Percentiles rank a stretch among this genome's conserved stretches.
Conservation (phyloP, 1,284 basidiomycete genomes). For the Irpex rosettiformis region DNA sequence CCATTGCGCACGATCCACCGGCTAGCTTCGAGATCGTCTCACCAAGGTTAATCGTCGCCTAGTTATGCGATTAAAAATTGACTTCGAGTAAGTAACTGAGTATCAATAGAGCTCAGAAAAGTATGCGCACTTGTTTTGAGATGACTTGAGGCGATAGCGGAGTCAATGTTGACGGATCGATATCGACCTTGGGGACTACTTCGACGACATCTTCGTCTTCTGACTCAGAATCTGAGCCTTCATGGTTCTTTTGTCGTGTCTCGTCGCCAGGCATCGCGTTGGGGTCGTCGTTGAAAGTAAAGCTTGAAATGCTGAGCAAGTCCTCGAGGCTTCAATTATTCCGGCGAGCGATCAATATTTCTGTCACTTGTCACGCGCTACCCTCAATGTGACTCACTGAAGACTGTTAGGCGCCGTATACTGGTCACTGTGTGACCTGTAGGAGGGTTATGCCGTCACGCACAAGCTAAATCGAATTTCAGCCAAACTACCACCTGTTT, state of each 20-base stretch:
- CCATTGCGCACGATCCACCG: background rate
- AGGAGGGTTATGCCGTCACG: background rate
- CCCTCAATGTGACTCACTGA: background rate
- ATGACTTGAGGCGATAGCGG: slow-evolving; percentile 96
- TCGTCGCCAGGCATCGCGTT: slow-evolving; percentile 59
- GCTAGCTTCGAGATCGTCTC: slow-evolving; percentile 20
- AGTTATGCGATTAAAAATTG: background rate
- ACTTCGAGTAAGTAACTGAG: background rate
- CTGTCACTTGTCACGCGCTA: background rate
- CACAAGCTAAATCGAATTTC: background rate
- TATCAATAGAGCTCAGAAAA: background rate
- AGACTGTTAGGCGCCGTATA: too few species aligned
- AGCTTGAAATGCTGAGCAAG: background rate
- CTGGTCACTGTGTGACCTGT: background rate
- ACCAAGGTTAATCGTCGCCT: slow-evolving; percentile 89
- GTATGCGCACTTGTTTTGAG: slow-evolving; percentile 83
- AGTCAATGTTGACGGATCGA: slow-evolving; percentile 81
- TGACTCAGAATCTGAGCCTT: slow-evolving; percentile 66
- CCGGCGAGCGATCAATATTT: background rate
- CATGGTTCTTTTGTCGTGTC: slow-evolving; percentile 54
- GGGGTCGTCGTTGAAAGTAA: background rate
- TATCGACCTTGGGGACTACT: slow-evolving; percentile 56
- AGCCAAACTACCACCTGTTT: background rate
- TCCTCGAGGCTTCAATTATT: background rate
- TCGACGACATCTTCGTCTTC: slow-evolving; percentile 56